These are phyloP conservation scores for Fonsecaea multimorphosa DNA, from an alignment of 2,329 filamentous ascomycete genomes.

Conservation along the genomic window DNA sequence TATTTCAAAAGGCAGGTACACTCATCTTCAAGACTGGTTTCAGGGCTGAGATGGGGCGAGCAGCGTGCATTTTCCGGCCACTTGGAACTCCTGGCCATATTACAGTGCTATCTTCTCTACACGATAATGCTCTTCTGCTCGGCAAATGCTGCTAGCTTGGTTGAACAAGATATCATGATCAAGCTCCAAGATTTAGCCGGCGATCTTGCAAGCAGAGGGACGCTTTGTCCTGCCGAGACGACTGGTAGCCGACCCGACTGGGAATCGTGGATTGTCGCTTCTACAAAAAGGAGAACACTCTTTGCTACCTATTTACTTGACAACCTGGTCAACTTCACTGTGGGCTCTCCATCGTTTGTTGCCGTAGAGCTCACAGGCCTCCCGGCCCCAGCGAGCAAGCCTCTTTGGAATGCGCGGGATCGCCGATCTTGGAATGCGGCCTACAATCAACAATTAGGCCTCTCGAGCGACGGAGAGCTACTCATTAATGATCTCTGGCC, in stretches of 20 bases:
- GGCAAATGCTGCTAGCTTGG: constrained; percentile 40
- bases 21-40: neutral
- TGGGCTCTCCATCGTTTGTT: constrained; percentile 56
- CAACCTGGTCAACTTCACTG: constrained; percentile 54
- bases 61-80: constrained; percentile 40
- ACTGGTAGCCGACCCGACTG: constrained; percentile 52
- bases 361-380: constrained; percentile 57
- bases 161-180: constrained; percentile 55
- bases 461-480: constrained; percentile 52
- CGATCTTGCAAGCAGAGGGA: constrained; percentile 48
- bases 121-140: constrained; percentile 57
- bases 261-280: constrained; percentile 62
- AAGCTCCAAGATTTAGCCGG: constrained; percentile 60
- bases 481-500: constrained; percentile 61
- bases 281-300: constrained; percentile 60
- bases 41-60: constrained; percentile 15
- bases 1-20: constrained; percentile 41
- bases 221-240: constrained; percentile 54
- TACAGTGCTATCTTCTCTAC: constrained; percentile 63
- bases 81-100: constrained; percentile 50
- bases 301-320: constrained; percentile 62
- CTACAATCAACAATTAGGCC: constrained; percentile 53
- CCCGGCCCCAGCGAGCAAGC: constrained; percentile 50
- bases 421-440: constrained; percentile 51
- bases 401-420: constrained; percentile 52